phyloP scores from a whole-genome alignment of 305 asterid species.

The Fraxinus ornus region DNA sequence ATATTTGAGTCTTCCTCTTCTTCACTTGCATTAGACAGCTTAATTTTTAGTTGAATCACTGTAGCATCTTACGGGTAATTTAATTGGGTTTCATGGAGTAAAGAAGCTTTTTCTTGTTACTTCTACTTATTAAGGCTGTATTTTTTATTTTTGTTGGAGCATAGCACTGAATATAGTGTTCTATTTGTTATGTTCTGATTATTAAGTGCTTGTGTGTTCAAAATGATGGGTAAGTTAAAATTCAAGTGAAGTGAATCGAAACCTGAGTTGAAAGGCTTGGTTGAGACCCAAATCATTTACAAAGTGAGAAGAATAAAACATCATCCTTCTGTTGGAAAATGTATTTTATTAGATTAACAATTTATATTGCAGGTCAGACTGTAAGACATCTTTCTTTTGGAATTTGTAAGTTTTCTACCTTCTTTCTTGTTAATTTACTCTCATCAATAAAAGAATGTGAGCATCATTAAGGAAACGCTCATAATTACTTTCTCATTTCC shows the following conservation, averaged over 20 bases:
- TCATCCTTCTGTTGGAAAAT: background rate
- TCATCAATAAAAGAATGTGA: background rate
- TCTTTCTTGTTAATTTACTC: conserved; percentile 1
- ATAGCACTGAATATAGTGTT: background rate
- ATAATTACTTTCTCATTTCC: background rate
- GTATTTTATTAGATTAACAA: background rate
- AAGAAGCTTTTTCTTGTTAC: background rate
- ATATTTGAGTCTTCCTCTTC: background rate
- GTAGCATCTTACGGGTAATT: background rate
- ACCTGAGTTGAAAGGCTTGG: background rate
- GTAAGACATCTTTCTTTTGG: background rate
- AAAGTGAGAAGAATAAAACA: background rate
- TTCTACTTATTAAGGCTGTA: background rate
- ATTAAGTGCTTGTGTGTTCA: background rate
- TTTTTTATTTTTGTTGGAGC: background rate
- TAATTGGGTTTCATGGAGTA: background rate
- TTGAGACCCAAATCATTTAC: background rate
- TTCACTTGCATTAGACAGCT: background rate
- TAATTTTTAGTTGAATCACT: background rate
- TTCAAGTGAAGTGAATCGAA: background rate
- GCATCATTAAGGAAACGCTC: background rate
- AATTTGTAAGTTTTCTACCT: background rate
- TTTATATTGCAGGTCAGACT: background rate
- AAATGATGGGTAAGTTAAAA: background rate
- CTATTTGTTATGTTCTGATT: background rate